These are phyloP conservation scores for Cryptococcus sp. DNA, from an alignment of 1,284 basidiomycete genomes.

Conservation along the genomic window DNA sequence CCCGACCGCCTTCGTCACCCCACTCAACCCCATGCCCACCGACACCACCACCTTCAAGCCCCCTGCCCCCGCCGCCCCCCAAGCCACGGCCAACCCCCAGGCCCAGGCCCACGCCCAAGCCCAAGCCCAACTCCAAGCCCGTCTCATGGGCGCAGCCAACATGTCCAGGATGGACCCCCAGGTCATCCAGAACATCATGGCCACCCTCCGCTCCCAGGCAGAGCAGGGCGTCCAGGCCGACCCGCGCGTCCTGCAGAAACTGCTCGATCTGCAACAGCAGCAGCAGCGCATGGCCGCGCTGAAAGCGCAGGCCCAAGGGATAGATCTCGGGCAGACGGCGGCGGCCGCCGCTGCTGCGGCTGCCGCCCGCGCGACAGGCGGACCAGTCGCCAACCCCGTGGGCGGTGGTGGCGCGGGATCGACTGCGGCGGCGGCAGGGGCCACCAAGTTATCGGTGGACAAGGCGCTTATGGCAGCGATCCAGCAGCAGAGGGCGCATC, in stretches of 20 bases:
- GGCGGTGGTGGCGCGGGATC: background rate
- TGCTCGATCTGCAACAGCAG: constrained; percentile 18
- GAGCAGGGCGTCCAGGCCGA: constrained; percentile 17
- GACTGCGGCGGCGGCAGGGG: background rate
- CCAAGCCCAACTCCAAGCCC: constrained; percentile 6
- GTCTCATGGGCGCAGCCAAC: constrained; percentile 3
- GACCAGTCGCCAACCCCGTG: no score
- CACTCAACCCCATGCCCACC: background rate
- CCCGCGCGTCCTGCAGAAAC: constrained; percentile 20
- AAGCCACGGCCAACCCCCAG: constrained; percentile 1
- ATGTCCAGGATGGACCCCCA: constrained; percentile 13
- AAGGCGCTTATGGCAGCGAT: constrained; percentile 17
- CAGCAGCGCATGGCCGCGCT: background rate
- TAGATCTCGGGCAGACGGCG: background rate
- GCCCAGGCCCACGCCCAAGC: constrained; percentile 4
- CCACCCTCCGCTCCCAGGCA: constrained; percentile 10
- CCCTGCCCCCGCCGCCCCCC: background rate
- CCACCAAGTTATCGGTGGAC: constrained; percentile 1
- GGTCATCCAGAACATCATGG: constrained; percentile 17
- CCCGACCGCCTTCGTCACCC: background rate
- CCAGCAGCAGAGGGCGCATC: constrained; percentile 18
- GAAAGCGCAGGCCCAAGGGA: background rate
- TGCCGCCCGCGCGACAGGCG: background rate
- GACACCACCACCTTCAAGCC: background rate
- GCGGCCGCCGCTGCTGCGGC: background rate